Evolutionary conservation across 441 rosid species (phyloP).

Genomic region (Gossypium aridum): DNA sequence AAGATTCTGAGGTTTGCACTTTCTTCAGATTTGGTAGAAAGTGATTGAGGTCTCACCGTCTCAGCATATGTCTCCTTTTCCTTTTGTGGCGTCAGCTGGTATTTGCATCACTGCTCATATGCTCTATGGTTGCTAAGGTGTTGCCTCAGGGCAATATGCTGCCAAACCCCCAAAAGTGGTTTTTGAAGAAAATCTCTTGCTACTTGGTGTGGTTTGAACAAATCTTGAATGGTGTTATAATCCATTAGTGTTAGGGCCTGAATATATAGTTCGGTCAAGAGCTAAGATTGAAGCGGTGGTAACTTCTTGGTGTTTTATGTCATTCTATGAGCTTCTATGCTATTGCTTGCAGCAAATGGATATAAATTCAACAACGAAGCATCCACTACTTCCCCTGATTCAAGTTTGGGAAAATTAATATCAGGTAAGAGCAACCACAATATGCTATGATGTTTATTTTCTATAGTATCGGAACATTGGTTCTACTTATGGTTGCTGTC

Average conservation of each 20-base stretch:
- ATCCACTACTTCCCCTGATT: not conserved
- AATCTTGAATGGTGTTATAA: not conserved
- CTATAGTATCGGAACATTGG: not conserved
- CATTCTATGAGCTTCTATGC: not conserved
- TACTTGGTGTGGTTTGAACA: not conserved
- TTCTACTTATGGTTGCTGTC: not conserved
- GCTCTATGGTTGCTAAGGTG: not conserved
- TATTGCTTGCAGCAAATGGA: not conserved
- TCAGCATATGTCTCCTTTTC: not conserved
- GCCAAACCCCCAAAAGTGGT: not conserved
- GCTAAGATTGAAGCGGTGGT: slow-evolving; percentile 6
- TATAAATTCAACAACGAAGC: not conserved
- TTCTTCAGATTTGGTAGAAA: not conserved
- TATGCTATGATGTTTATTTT: no score
- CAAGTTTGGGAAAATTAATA: not conserved
- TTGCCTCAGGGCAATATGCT: not conserved
- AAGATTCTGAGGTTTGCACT: not conserved
- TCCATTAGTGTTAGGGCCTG: not conserved
- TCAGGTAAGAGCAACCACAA: not conserved
- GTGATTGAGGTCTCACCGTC: not conserved
- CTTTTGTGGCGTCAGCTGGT: slow-evolving; percentile 1
- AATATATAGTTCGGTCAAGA: not conserved
- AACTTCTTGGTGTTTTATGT: not conserved
- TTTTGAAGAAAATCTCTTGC: not conserved
- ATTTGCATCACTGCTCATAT: not conserved